A percentile compares a stretch with the other conserved stretches of the same genome.
These are phyloP conservation scores for Monilinia fructigena DNA, from an alignment of 2,329 filamentous ascomycete species.

Conservation along the genomic window DNA sequence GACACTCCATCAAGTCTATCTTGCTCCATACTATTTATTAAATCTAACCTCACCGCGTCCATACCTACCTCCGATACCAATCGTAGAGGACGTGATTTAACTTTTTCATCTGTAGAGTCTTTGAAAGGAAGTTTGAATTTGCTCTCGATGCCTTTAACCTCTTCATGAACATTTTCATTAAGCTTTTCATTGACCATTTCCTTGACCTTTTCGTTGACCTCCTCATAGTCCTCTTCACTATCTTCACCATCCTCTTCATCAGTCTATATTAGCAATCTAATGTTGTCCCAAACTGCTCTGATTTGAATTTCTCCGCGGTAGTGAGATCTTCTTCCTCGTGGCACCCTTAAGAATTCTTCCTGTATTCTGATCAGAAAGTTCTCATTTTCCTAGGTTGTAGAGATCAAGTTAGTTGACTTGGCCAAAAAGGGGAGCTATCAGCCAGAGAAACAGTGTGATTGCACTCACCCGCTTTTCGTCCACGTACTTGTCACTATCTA, in stretches of 20 bases:
- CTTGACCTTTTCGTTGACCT: background rate
- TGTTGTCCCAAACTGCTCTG: constrained; percentile 31
- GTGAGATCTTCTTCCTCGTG: background rate
- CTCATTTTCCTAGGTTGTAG: constrained; percentile 8
- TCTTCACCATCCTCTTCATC: constrained; percentile 12
- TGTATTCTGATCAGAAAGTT: constrained; percentile 23
- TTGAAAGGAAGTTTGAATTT: background rate
- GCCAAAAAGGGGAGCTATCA: too few species aligned
- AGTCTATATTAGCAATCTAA: constrained; percentile 27
- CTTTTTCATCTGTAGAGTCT: background rate
- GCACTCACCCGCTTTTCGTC: constrained; percentile 13
- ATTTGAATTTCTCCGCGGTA: constrained; percentile 25
- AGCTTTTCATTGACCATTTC: background rate
- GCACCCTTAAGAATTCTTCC: constrained; percentile 25
- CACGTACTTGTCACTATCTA: constrained; percentile 25
- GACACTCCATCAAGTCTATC: background rate
- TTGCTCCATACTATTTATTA: background rate
- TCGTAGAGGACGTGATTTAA: background rate
- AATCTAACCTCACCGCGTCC: constrained; percentile 10
- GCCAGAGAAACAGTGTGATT: background rate
- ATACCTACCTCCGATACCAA: constrained; percentile 1
- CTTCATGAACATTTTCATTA: too few species aligned
- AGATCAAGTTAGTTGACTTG: background rate
- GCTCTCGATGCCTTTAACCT: background rate
- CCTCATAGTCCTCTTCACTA: background rate